Base-by-base conservation (phyloP, 371 early-diverging fungal species). In the Phascolomyces articulosus region DNA sequence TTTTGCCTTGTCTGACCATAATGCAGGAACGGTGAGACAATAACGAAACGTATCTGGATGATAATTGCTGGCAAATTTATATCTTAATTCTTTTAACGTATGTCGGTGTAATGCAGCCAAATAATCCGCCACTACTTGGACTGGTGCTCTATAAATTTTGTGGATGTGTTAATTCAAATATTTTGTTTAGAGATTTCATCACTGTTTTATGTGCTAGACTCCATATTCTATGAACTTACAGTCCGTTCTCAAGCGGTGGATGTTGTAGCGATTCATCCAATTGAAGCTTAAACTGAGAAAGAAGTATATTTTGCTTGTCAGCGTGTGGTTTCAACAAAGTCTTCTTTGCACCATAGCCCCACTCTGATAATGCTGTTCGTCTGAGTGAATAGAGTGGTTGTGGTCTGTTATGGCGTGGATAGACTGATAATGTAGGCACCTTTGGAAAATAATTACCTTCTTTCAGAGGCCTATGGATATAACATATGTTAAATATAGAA, bases 311-410 rank as follows among this genome's bases (percentile, higher is more conserved):
- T 63, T 82, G 79, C 73, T 84, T 82, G 74, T 69, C 78, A 53
- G 73, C 66, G 27, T 75, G 77, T 2, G 86, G 86, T 63, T 79
- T 82, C 9, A 73, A 63, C 70, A 83, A 78, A 48, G 75, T 62
- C 40, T 73, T 66, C 69, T 78, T 80, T 70, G 85, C 86, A 21
- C 73, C 74, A 66, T 84, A 77, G 15, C 87, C 85, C 87, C 85
- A 85, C 11, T 79, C 79, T 4, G 73, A 66, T 48, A 85, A 34
- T 20, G 54, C 69, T 8, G 21, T 21, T 63, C 26, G 4, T 80
- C 80, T 18, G 29, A 4, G 44, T 44, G 15, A n/a, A 13, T 44
- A 4, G 4, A 13, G 15, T 13, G 8, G 16, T 44, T 8, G 16
- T 44, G 8, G 44, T n/a, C 40, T 21, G 26, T 38, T 62, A 15